Evolutionary conservation across 257 asterid genomes (phyloP).

Genomic region (Marsdenia floribunda): DNA sequence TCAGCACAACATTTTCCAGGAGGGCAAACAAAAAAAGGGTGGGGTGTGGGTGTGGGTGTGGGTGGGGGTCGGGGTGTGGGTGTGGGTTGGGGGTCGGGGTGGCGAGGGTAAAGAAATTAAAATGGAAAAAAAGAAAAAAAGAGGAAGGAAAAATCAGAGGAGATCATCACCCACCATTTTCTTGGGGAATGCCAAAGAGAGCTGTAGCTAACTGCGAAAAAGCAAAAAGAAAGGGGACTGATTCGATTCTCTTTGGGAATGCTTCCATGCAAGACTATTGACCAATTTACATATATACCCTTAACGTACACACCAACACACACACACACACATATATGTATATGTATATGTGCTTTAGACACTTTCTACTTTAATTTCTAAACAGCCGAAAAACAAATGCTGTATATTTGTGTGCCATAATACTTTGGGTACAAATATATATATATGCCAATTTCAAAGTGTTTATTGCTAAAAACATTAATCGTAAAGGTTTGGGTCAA

Average conservation of each 20-base stretch:
- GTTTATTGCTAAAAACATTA: neutral
- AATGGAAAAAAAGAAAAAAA: constrained; percentile 10
- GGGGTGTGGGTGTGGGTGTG: no score
- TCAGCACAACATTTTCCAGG: constrained; percentile 40
- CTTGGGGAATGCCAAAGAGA: constrained; percentile 84
- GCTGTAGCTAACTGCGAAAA: constrained; percentile 72
- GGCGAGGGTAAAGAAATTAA: no score
- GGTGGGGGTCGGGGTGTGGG: no score
- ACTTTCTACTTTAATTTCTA: constrained; percentile 8
- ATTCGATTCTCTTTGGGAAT: constrained; percentile 80
- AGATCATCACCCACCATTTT: constrained; percentile 61
- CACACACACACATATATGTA: no score
- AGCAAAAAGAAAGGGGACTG: constrained; percentile 52
- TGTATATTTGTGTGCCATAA: neutral
- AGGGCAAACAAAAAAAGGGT: neutral
- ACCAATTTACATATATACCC: constrained; percentile 3
- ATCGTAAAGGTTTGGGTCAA: neutral
- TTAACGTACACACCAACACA: neutral
- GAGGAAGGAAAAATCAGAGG: constrained; percentile 10
- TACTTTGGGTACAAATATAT: neutral
- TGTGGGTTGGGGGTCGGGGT: no score
- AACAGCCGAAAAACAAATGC: neutral
- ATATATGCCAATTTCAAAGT: neutral
- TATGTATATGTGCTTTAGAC: neutral
- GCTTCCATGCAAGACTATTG: constrained; percentile 51